A percentile compares a stretch with the other conserved stretches of the same genome.
phyloP scores from a whole-genome alignment of 2,329 filamentous ascomycete species.

The Meredithiella fracta region DNA sequence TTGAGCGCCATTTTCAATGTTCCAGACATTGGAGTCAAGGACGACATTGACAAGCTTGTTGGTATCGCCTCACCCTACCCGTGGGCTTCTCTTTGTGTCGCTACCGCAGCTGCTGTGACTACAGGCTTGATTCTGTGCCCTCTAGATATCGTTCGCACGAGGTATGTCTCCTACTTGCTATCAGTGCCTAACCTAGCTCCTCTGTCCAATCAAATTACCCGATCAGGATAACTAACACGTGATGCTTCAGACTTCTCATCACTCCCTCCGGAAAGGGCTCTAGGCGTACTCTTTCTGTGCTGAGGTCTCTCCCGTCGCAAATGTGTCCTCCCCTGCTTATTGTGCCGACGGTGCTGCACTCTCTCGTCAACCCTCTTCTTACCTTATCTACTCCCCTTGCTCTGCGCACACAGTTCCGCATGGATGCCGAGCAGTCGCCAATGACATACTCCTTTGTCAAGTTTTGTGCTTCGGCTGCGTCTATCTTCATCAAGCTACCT shows the following conservation, averaged over 20 bases:
- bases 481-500: constrained; percentile 74
- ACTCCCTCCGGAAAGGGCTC: constrained; percentile 61
- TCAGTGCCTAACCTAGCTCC: neutral
- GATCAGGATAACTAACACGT: constrained; percentile 19
- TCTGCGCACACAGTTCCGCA: constrained; percentile 65
- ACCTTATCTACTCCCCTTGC: constrained; percentile 70
- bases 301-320: constrained; percentile 65
- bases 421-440: constrained; percentile 69
- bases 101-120: constrained; percentile 44
- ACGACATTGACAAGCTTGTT: constrained; percentile 59
- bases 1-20: constrained; percentile 83
- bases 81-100: constrained; percentile 61
- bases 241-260: constrained; percentile 49
- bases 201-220: neutral
- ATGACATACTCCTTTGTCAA: constrained; percentile 66
- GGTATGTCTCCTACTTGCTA: constrained; percentile 23
- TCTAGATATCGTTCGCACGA: constrained; percentile 74
- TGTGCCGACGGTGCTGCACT: constrained; percentile 73
- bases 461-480: constrained; percentile 63
- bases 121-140: constrained; percentile 73
- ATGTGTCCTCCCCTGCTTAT: constrained; percentile 54
- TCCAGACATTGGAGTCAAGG: constrained; percentile 62
- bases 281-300: constrained; percentile 59
- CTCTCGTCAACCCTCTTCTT: constrained; percentile 67
- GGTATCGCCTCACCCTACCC: constrained; percentile 65